These are phyloP conservation scores for Ogataea parapolymorpha DNA, from an alignment of 805 yeast genomes.

Conservation along the genomic window DNA sequence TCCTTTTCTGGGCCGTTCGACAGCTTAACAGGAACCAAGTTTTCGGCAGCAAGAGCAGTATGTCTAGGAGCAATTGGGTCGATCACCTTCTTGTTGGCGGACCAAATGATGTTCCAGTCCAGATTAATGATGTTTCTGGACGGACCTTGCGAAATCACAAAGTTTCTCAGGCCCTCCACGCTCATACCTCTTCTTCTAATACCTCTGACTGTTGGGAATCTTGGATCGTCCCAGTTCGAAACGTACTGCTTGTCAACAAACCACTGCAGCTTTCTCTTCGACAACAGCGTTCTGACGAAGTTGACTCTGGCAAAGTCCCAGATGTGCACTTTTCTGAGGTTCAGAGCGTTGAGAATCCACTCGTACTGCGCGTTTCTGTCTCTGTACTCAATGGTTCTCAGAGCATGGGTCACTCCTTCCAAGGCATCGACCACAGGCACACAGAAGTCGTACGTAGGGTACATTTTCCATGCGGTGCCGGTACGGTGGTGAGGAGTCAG, in stretches of 20 bases:
- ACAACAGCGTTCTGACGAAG: conserved; percentile 90
- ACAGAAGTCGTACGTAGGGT: conserved; percentile 99
- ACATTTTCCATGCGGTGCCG: conserved; percentile 88
- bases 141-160: conserved; percentile 95
- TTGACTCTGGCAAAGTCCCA: conserved; percentile 99
- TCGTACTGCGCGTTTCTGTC: conserved; percentile 98
- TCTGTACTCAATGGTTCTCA: conserved; percentile 97
- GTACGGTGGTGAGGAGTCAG: conserved; percentile 98
- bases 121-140: conserved; percentile 93
- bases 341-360: conserved; percentile 84
- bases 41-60: conserved; percentile 64
- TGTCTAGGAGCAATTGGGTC: conserved; percentile 97
- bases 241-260: conserved; percentile 91
- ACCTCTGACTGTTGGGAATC: conserved; percentile 99
- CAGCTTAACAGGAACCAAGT: conserved; percentile 69
- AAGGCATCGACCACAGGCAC: conserved; percentile 93
- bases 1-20: conserved; percentile 66
- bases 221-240: conserved; percentile 96
- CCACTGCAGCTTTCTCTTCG: conserved; percentile 99
- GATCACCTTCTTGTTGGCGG: conserved; percentile 92
- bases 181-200: conserved; percentile 99
- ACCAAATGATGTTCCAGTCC: conserved; percentile 98
- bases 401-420: conserved; percentile 97
- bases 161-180: conserved; percentile 93
- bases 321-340: conserved; percentile 86